Percentiles rank a stretch among this genome's conserved stretches.
phyloP scores from a whole-genome alignment of 176 grass and related monocot genomes.

The Saccharum officinarum region DNA sequence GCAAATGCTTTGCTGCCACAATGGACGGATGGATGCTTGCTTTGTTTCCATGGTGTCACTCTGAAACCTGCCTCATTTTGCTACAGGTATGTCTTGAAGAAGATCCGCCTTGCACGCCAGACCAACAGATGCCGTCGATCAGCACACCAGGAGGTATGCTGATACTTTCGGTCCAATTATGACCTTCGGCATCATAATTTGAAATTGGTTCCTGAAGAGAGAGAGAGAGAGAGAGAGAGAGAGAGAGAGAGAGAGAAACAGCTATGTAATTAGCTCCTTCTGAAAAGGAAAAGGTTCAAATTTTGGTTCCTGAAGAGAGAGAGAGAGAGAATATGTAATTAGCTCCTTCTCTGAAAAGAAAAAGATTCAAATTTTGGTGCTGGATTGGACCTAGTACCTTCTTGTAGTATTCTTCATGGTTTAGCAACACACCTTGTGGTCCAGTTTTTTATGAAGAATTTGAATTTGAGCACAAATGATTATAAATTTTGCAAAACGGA shows the following conservation, averaged over 20 bases:
- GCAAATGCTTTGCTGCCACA: neutral
- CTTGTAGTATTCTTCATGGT: neutral
- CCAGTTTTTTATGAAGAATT: neutral
- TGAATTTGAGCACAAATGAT: neutral
- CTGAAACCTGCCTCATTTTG: neutral
- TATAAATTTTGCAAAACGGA: neutral
- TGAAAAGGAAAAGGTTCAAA: neutral
- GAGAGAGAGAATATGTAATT: no score
- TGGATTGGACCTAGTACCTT: neutral
- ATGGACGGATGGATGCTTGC: neutral
- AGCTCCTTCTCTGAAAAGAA: neutral
- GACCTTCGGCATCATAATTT: neutral
- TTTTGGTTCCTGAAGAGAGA: neutral
- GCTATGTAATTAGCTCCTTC: no score
- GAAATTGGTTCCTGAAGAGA: neutral
- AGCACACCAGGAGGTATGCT: constrained; percentile 74
- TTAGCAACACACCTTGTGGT: neutral
- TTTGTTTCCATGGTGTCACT: constrained; percentile 2
- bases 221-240: neutral
- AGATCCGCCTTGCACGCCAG: constrained; percentile 91
- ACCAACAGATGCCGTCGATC: constrained; percentile 76
- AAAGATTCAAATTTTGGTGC: neutral
- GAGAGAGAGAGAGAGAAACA: neutral
- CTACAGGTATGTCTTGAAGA: constrained; percentile 91
- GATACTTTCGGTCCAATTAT: neutral